Conservation (phyloP, 306 rosid species). For the Carpinus viminea region DNA sequence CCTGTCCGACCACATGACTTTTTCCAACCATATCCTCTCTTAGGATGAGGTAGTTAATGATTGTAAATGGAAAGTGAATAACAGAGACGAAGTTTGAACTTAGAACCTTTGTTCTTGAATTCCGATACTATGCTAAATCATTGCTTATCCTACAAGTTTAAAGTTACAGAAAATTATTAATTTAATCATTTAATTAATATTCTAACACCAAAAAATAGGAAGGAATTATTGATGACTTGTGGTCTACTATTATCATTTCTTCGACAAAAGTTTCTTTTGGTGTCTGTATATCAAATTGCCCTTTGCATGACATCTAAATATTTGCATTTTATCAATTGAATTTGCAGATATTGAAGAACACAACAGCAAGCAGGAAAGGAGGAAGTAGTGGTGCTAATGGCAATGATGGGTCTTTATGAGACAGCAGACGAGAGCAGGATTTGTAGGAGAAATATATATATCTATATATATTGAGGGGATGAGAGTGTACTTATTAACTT, state of each 20-base stretch:
- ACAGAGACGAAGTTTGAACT: too few species aligned
- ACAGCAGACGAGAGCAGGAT: constrained; percentile 8
- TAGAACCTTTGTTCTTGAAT: too few species aligned
- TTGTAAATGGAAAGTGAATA: too few species aligned
- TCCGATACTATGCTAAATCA: too few species aligned
- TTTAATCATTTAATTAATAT: too few species aligned
- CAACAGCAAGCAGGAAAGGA: constrained; percentile 87
- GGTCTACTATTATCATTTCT: too few species aligned
- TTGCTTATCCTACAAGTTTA: too few species aligned
- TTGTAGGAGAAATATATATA: neutral
- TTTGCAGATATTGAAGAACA: constrained; percentile 84
- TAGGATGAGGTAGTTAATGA: neutral
- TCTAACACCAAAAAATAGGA: too few species aligned
- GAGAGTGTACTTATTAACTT: neutral
- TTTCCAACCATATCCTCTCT: neutral
- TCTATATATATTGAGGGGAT: neutral
- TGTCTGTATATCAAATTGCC: neutral
- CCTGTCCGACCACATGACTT: too few species aligned
- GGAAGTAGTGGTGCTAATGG: constrained; percentile 43
- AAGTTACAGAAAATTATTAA: too few species aligned
- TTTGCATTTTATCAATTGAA: neutral
- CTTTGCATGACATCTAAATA: neutral
- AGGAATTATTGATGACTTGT: too few species aligned
- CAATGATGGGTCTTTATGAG: constrained; percentile 30
- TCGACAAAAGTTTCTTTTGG: neutral